phyloP scores from a whole-genome alignment of 1,284 basidiomycete species.

The Naganishia cerealis region DNA sequence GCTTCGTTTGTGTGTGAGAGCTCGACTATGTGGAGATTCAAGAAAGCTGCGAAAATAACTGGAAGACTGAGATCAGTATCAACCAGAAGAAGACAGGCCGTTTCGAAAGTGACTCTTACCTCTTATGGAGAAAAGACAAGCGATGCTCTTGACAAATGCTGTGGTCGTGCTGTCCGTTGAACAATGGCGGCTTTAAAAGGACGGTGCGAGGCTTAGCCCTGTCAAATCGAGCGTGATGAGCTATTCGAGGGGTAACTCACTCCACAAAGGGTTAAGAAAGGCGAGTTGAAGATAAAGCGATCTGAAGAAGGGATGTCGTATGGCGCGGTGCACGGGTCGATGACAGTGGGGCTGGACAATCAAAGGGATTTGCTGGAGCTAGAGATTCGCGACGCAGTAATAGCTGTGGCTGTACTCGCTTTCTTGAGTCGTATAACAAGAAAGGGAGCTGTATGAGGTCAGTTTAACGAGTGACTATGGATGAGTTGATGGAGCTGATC shows the following conservation, averaged over 20 bases:
- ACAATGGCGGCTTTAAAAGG: constrained; percentile 2
- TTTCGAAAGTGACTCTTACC: background rate
- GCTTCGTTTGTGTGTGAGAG: background rate
- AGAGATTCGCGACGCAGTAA: background rate
- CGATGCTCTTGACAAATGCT: background rate
- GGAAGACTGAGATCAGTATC: background rate
- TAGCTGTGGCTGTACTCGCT: background rate
- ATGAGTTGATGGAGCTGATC: constrained; percentile 12
- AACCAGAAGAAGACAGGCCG: background rate
- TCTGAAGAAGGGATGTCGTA: background rate
- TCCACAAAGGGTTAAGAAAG: constrained; percentile 7
- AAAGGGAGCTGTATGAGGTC: constrained; percentile 20
- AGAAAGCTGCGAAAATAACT: background rate
- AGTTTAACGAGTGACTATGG: constrained; percentile 37
- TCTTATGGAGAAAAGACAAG: background rate
- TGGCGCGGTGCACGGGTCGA: background rate
- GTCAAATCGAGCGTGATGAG: background rate
- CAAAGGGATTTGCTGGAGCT: constrained; percentile 1
- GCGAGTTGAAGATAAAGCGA: background rate
- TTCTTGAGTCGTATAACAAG: background rate
- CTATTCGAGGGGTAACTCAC: background rate
- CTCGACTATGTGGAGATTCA: background rate
- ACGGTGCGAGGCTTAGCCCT: background rate
- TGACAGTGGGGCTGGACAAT: background rate
- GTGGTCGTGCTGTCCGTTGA: background rate